phyloP scores from a whole-genome alignment of 1,139 yeast species.

The Hyphopichia buzzinii region DNA sequence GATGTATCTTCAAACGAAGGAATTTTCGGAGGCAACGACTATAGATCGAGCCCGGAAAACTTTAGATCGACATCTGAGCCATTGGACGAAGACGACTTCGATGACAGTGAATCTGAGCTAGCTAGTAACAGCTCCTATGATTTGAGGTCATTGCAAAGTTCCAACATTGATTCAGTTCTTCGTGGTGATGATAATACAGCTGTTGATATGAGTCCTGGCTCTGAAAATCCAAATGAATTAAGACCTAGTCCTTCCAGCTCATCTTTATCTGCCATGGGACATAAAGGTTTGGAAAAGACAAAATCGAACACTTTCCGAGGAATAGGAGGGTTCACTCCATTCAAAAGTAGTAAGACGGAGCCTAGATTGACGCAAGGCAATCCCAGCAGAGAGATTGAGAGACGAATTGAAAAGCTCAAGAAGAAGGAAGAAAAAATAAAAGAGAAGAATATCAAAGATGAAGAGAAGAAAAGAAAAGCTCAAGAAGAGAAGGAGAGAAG shows the following conservation, averaged over 20 bases:
- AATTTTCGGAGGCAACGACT: conserved; percentile 4
- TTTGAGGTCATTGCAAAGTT: background rate
- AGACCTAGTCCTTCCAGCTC: conserved; percentile 7
- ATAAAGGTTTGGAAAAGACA: conserved; percentile 17
- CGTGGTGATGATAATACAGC: background rate
- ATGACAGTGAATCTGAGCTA: background rate
- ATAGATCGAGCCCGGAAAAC: conserved; percentile 1
- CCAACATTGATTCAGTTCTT: conserved; percentile 2
- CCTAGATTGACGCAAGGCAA: conserved; percentile 15
- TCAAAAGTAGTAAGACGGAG: conserved; percentile 23
- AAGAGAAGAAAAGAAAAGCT: conserved; percentile 10
- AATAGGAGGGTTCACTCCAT: conserved; percentile 26
- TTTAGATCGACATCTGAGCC: conserved; percentile 1
- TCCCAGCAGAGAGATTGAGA: conserved; percentile 33
- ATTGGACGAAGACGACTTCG: background rate
- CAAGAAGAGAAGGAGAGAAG: conserved; percentile 10
- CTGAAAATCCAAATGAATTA: conserved; percentile 1
- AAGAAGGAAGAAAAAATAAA: conserved; percentile 30
- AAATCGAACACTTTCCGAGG: conserved; percentile 25
- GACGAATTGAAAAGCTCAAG: conserved; percentile 26
- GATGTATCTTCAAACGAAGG: conserved; percentile 1
- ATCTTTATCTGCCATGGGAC: conserved; percentile 8
- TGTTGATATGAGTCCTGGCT: background rate
- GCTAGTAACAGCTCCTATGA: conserved; percentile 1
- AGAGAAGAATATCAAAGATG: conserved; percentile 20